Conservation (phyloP, 805 yeast species). For the Isabelozyma rhagii region DNA sequence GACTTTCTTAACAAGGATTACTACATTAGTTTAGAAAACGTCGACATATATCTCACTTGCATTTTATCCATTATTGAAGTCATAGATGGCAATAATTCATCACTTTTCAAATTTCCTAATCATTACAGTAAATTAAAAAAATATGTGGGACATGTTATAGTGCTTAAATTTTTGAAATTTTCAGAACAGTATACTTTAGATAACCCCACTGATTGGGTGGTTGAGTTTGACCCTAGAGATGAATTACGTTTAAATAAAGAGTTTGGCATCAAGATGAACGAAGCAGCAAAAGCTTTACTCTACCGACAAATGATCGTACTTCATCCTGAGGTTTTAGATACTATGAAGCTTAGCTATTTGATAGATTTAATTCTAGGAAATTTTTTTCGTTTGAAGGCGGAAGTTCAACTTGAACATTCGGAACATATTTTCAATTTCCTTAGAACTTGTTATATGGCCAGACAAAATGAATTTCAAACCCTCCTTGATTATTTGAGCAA, state of each 20-base stretch:
- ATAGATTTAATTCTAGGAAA: slow-evolving; percentile 30
- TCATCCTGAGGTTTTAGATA: slow-evolving; percentile 26
- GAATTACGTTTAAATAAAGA: slow-evolving; percentile 5
- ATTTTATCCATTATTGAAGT: slow-evolving; percentile 30
- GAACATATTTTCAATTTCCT: slow-evolving; percentile 33
- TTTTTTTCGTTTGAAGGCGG: slow-evolving; percentile 14
- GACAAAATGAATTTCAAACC: slow-evolving; percentile 19
- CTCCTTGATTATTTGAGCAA: slow-evolving; percentile 12
- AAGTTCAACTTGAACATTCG: slow-evolving; percentile 12
- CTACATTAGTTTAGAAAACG: slow-evolving; percentile 15
- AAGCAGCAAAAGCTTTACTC: slow-evolving; percentile 24
- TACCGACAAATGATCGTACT: slow-evolving; percentile 33
- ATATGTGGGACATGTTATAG: slow-evolving; percentile 24
- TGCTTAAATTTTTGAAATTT: slow-evolving; percentile 24
- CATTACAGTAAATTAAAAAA: slow-evolving; percentile 14
- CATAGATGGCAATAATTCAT: slow-evolving; percentile 1
- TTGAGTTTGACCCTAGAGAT: slow-evolving; percentile 1
- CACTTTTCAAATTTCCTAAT: slow-evolving; percentile 2
- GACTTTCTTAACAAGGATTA: slow-evolving; percentile 30
- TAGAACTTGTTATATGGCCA: slow-evolving; percentile 31
- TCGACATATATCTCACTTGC: slow-evolving; percentile 25
- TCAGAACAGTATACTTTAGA: slow-evolving; percentile 7
- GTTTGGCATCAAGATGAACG: slow-evolving; percentile 10
- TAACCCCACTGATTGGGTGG: background rate
- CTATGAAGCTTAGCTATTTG: slow-evolving; percentile 29